A percentile compares a stretch with the other conserved stretches of the same genome.
Conservation (phyloP, 495 filamentous ascomycete genomes). For the Hypomontagnella monticulosa region DNA sequence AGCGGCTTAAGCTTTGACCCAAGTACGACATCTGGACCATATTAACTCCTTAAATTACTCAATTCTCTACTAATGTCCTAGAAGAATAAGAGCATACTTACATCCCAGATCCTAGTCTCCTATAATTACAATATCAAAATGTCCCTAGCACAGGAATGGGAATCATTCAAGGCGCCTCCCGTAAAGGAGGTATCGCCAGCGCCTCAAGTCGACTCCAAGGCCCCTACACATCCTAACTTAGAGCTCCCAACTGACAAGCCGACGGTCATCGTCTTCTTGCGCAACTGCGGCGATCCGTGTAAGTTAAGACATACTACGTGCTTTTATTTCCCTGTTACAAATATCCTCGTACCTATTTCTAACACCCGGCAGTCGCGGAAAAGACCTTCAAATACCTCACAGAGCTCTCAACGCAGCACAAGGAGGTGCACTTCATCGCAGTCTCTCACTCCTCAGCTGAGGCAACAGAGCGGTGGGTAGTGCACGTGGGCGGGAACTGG, state of each 20-base stretch:
- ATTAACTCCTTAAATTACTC: not conserved
- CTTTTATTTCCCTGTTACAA: not conserved
- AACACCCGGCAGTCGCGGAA: slow-evolving; percentile 58
- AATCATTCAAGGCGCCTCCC: slow-evolving; percentile 48
- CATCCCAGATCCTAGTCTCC: too few relatives aligned
- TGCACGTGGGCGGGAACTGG: slow-evolving; percentile 61
- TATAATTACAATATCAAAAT: not conserved
- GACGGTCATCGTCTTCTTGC: slow-evolving; percentile 64
- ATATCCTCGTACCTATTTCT: not conserved
- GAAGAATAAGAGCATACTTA: too few relatives aligned
- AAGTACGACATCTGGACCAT: not conserved
- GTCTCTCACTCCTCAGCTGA: slow-evolving; percentile 63
- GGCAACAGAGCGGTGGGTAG: slow-evolving; percentile 64
- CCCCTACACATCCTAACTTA: slow-evolving; percentile 58
- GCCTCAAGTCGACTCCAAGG: slow-evolving; percentile 57
- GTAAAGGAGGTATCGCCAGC: slow-evolving; percentile 46
- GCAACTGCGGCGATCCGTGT: slow-evolving; percentile 72
- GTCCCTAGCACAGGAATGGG: slow-evolving; percentile 39
- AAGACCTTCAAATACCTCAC: slow-evolving; percentile 63
- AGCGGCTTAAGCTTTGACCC: not conserved
- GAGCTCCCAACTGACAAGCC: slow-evolving; percentile 58
- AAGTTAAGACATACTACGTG: slow-evolving; percentile 22
- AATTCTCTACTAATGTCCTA: not conserved
- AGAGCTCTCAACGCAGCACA: slow-evolving; percentile 54
- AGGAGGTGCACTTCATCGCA: slow-evolving; percentile 63